phyloP scores from a whole-genome alignment of 73 alveolate genomes.

The Paramecium pentaurelia region DNA sequence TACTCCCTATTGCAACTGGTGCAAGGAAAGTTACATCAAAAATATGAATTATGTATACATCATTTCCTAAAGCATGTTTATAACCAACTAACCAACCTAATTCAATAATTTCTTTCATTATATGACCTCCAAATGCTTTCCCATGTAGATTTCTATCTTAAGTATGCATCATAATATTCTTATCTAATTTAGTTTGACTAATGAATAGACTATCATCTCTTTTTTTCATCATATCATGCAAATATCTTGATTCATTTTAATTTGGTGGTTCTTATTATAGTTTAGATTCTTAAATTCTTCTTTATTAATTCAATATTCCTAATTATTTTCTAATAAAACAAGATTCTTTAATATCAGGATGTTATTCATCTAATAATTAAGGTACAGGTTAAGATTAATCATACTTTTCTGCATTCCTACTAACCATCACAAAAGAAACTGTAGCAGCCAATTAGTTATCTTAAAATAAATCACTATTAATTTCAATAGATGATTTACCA shows the following conservation, averaged over 20 bases:
- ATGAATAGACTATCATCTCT: not conserved
- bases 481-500: constrained; percentile 36
- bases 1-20: constrained; percentile 24
- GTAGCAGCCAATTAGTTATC: constrained; percentile 26
- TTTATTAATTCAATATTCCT: not conserved
- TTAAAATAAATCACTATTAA: constrained; percentile 36
- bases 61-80: constrained; percentile 12
- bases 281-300: not conserved
- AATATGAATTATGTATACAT: not conserved
- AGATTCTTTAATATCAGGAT: not conserved
- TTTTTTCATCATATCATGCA: constrained; percentile 10
- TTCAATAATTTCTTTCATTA: constrained; percentile 39
- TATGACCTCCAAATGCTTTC: constrained; percentile 31
- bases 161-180: not conserved
- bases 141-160: constrained; percentile 38
- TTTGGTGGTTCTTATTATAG: constrained; percentile 2
- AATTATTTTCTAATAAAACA: not conserved
- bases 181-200: not conserved
- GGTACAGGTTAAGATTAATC: constrained; percentile 20
- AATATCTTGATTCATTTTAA: not conserved
- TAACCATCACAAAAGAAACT: constrained; percentile 19
- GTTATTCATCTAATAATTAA: not conserved
- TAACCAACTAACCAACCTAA: constrained; percentile 41
- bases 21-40: constrained; percentile 31
- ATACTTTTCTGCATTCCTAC: constrained; percentile 29